Evolutionary conservation across 371 early-diverging fungal species (phyloP), one percentile per base, ranked within the genome.

Genomic region (Mucor ambiguus): DNA sequence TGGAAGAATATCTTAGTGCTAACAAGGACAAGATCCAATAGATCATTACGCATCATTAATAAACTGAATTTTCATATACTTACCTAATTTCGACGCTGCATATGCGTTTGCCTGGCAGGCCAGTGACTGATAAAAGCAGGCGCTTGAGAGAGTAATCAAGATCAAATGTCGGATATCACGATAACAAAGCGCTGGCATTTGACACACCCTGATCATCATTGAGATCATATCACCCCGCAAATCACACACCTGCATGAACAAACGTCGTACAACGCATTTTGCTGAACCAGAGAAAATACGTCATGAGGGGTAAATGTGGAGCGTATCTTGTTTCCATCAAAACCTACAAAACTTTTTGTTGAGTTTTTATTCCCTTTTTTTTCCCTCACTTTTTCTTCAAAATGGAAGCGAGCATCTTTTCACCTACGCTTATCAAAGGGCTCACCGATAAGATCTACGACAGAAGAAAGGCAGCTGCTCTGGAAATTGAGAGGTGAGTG

Each of bases 371-470:
- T 29, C 56, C 44, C 30, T 48, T 38, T 49, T 54, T 44, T 29
- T 30, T n/a, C 38, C 32, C 16, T 37, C 48, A 26, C 41, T 29
- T 8, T 59, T 20, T 65, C 6, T 58, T 58, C 30, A 52, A 30
- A 12, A 71, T 77, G 77, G 77, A 77, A 44, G 58, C 72, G 18
- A 63, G 67, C 24, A 61, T 73, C 38, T 75, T 78, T 38, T 73
- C 79, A 28, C 69, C 73, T 8, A 71, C 63, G 44, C 73, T 69
- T 63, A 56, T 73, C 10, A 73, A 90, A 63, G 92, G 90, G 4
- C 83, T 96, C 33, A 79, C 85, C 9, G 96, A 96, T 78, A 93
- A 91, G 69, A 78, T 92, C 30, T 97, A 97, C 75, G 97, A 96
- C 67, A 92, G 90, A 78, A 83, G 96, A 65, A 95, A 96, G 72